Evolutionary conservation across 2,329 filamentous ascomycete species (phyloP), one percentile per base, ranked within the genome.

Genomic region (Ceratocystis harringtonii): DNA sequence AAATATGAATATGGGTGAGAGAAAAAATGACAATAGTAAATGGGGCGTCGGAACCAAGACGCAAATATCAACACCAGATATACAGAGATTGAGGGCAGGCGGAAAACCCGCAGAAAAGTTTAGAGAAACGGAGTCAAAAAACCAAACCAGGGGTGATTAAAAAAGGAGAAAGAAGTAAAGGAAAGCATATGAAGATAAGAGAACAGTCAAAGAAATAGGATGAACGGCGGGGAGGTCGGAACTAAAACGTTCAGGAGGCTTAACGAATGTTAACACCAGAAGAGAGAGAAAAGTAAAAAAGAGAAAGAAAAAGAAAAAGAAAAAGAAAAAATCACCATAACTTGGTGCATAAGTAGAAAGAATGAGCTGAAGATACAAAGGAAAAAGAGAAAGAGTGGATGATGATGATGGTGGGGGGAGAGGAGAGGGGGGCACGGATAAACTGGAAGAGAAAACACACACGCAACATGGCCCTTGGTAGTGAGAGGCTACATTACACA

Each of bases 221-320:
- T 17, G 25, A 52, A 63, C n/a, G 45, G 62, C 15, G 41, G 22
- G n/a, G 25, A 52, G 5, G 19, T 8, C 8, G 28, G 25, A 52
- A 52, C 19, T 19, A 15, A 52, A 57, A 36, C 44, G 32, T 32
- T 28, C 8, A 22, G 19, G 8, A 19, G n/a, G 17, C 12, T 41
- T 41, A 41, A 41, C 36, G 36, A 41, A 41, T 15, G 36, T 12
- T 41, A 41, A 41, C 36, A 41, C 36, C 36, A 41, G 3, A 41
- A 12, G 41, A 32, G 17, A 60, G 63, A 60, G 25, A 65, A 61
- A 12, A 60, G 32, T 17, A 60, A 60, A 15, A n/a, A 64, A 66
- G 57, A 52, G 25, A 60, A 36, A 55, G n/a, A 43, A 25, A 6
- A 65, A 43, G n/a, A 43, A 25, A 6, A 65, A 43, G n/a, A 43